Evolutionary conservation across 2,329 filamentous ascomycete genomes (phyloP), one percentile per base, ranked within the genome.

Genomic region (Pseudogymnoascus sp.): DNA sequence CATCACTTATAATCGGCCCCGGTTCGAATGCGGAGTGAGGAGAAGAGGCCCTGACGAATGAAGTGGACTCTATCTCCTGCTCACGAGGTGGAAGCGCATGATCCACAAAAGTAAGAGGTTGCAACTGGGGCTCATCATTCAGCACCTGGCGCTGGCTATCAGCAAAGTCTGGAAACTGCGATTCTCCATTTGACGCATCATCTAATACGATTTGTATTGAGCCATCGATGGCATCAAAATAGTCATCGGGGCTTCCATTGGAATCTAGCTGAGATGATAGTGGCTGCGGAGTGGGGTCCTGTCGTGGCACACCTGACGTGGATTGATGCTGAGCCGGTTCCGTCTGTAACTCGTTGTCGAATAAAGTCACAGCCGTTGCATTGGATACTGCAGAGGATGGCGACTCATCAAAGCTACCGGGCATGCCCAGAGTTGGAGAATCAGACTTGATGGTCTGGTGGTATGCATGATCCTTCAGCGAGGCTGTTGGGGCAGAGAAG

Each of bases 291-390:
- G 65, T 67, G 24, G 47, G 63, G 16, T 62, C 56, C 10, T 59
- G 33, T 14, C 24, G 40, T 16, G 40, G 59, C 2, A 47, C 37
- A 6, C 67, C 65, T 29, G 67, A 50, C 33, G 68, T 66, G 2
- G 65, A 67, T 61, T 65, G 68, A 37, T 68, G 47, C 16, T 66
- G 65, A 19, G 70, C 65, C 16, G 81, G 76, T 53, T 86, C 82
- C 1, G 81, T 83, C 71, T 91, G 88, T 21, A 86, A 81, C 68
- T 91, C 88, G n/a, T 80, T 81, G 67, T 92, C 89, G 68, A 91
- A 89, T 69, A 90, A 86, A 0, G 88, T 91, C 6, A 81, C 81
- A 44, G 80, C 80, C n/a, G 86, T 87, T 5, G 76, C 76, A 56
- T 76, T 76, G 5, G 88, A 89, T 13, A 84, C 71, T 2, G 86